Evolutionary conservation across 805 yeast genomes (phyloP).

Genomic region (Yamadazyma scolyti): DNA sequence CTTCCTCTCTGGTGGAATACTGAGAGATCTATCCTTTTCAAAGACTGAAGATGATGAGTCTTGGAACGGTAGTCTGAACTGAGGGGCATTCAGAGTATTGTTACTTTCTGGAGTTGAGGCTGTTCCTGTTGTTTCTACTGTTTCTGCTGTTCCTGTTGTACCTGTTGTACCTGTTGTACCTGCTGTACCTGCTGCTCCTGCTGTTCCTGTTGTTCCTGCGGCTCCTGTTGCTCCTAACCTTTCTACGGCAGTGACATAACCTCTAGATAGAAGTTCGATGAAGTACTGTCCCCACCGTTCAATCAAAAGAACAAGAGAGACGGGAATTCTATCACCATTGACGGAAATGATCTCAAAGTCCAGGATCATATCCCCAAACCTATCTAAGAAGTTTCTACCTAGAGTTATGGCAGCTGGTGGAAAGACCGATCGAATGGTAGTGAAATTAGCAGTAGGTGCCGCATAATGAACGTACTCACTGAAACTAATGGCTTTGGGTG

Average conservation of each 20-base stretch:
- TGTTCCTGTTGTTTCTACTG: too few relatives aligned
- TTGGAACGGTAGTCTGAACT: conserved; percentile 69
- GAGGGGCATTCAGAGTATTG: too few relatives aligned
- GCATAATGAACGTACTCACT: conserved; percentile 72
- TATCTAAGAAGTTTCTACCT: conserved; percentile 70
- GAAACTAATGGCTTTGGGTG: conserved; percentile 40
- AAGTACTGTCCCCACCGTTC: conserved; percentile 79
- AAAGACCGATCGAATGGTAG: conserved; percentile 65
- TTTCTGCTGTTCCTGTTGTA: too few relatives aligned
- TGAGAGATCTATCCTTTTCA: background rate
- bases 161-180: too few relatives aligned
- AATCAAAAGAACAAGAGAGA: conserved; percentile 56
- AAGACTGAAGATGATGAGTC: conserved; percentile 24
- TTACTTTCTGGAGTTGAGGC: too few relatives aligned
- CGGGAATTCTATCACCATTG: conserved; percentile 67
- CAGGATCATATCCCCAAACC: conserved; percentile 58
- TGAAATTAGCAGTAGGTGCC: conserved; percentile 65
- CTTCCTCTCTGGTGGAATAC: conserved; percentile 7
- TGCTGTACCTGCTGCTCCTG: conserved; percentile 1
- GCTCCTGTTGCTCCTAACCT: too few relatives aligned
- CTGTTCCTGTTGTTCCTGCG: too few relatives aligned
- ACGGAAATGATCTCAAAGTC: conserved; percentile 70
- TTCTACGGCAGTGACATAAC: conserved; percentile 57
- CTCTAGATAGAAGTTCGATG: conserved; percentile 56
- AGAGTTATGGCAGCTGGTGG: conserved; percentile 76